These are phyloP conservation scores for Carpinus viminea DNA, from an alignment of 306 rosid genomes.

Conservation along the genomic window DNA sequence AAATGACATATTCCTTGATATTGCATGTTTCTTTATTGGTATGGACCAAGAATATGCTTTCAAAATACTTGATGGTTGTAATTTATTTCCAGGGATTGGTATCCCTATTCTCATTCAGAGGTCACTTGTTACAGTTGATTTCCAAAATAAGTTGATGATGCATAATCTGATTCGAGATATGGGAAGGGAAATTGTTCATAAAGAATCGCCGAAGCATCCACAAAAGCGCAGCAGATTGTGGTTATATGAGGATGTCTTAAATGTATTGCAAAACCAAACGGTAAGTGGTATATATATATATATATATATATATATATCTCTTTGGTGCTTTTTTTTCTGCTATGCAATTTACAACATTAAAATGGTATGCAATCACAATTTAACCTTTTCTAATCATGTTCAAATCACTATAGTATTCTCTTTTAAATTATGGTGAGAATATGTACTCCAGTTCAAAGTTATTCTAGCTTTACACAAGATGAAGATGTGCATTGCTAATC, in stretches of 20 bases:
- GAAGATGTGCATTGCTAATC: background rate
- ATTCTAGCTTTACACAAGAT: background rate
- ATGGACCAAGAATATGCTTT: slow-evolving; percentile 12
- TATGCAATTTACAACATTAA: too few relatives aligned
- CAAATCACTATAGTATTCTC: background rate
- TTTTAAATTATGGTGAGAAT: too few relatives aligned
- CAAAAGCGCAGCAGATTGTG: slow-evolving; percentile 26
- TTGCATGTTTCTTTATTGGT: slow-evolving; percentile 44
- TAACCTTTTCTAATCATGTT: background rate
- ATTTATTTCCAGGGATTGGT: slow-evolving; percentile 25
- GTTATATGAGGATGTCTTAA: background rate
- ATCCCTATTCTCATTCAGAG: slow-evolving; percentile 27
- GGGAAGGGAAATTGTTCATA: slow-evolving; percentile 41
- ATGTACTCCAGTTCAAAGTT: background rate
- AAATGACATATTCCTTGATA: slow-evolving; percentile 39
- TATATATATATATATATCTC: too few relatives aligned
- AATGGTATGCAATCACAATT: too few relatives aligned
- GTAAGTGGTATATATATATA: background rate
- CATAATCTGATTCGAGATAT: slow-evolving; percentile 39
- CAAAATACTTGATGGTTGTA: slow-evolving; percentile 34
- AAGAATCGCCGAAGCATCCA: background rate
- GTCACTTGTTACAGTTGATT: slow-evolving; percentile 26
- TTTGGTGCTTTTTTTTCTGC: too few relatives aligned
- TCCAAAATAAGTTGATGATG: slow-evolving; percentile 6
- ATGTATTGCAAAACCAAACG: background rate